Evolutionary conservation across 2,329 filamentous ascomycete species (phyloP).

Genomic region (Albophoma yamanashiensis): DNA sequence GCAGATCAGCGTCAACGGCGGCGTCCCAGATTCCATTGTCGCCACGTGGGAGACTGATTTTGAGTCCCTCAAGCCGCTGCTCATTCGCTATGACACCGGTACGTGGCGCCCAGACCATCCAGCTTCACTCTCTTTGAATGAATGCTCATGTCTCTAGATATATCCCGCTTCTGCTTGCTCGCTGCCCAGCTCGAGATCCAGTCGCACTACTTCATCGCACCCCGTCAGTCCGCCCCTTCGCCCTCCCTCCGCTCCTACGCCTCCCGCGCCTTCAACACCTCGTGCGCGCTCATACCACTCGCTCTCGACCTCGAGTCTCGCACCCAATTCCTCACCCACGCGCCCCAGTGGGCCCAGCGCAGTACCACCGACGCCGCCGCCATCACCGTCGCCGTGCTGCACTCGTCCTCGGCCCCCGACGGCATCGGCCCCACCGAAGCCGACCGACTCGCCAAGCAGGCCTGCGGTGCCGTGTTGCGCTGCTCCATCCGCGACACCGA

Average conservation of each 20-base stretch:
- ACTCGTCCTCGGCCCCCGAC: conserved; percentile 26
- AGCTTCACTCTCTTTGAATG: neutral
- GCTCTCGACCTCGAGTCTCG: conserved; percentile 31
- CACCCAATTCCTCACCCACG: conserved; percentile 30
- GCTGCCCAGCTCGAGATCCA: conserved; percentile 42
- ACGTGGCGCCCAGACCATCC: conserved; percentile 1
- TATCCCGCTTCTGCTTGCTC: conserved; percentile 37
- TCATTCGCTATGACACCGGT: conserved; percentile 38
- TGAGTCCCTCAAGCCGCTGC: conserved; percentile 31
- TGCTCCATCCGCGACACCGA: conserved; percentile 39
- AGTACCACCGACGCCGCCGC: conserved; percentile 33
- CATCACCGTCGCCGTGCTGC: conserved; percentile 33
- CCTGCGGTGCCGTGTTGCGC: conserved; percentile 24
- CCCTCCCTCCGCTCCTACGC: conserved; percentile 30
- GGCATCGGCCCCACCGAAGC: conserved; percentile 13
- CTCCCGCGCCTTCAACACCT: conserved; percentile 36
- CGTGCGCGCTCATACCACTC: conserved; percentile 31
- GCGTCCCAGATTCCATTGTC: conserved; percentile 35
- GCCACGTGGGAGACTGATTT: conserved; percentile 41
- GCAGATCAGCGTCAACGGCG: conserved; percentile 33
- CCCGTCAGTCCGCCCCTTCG: conserved; percentile 26
- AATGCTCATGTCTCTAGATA: conserved; percentile 20
- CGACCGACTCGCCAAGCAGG: conserved; percentile 17
- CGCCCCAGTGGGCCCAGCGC: conserved; percentile 39
- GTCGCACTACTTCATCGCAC: conserved; percentile 36